Evolutionary conservation across 331 rosid species (phyloP), one percentile per base, ranked within the genome.

Genomic region (Dryas integrifolia): DNA sequence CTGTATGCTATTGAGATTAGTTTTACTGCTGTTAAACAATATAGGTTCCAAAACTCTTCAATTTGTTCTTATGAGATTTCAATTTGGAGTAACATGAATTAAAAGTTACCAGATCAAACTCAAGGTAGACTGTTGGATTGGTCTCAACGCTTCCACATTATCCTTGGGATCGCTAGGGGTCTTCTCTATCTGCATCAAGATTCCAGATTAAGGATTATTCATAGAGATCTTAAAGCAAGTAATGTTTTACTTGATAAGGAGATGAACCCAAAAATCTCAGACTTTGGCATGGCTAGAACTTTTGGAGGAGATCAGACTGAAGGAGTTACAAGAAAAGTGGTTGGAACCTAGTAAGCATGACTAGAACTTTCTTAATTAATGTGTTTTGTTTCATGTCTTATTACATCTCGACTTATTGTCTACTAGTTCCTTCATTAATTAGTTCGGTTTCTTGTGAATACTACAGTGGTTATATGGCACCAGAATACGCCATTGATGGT

Each of bases 221-320:
- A 79, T 9, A 64, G 84, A 61, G 84, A 86, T 83, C 58, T 86
- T 1, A 84, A 86, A 79, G 81, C 79, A 15, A 75, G 86, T 74
- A 79, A 86, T 26, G 70, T 86, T 18, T 71, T 84, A 58, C 65
- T 86, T 14, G 91, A 86, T 46, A 24, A 3, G 2, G 63, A 82
- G 14, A 51, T 85, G 76, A 85, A 80, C 51, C 80, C 86, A n/a
- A 87, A 87, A 80, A 76, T 87, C 16, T 76, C 87, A 9, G 87
- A 87, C 16, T 85, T 85, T 5, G 92, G 87, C 9, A 11, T 87
- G 67, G 84, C 89, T 8, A 66, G 82, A 73, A 82, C 49, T 44
- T 80, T 76, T 44, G 63, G 72, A 9, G 80, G 77, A 11, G 77
- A 80, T 56, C 79, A 84, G 7, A 72, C 63, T 0, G 75, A 80